These are phyloP conservation scores for Kwoniella europaea DNA, from an alignment of 768 basidiomycete species.

Conservation along the genomic window DNA sequence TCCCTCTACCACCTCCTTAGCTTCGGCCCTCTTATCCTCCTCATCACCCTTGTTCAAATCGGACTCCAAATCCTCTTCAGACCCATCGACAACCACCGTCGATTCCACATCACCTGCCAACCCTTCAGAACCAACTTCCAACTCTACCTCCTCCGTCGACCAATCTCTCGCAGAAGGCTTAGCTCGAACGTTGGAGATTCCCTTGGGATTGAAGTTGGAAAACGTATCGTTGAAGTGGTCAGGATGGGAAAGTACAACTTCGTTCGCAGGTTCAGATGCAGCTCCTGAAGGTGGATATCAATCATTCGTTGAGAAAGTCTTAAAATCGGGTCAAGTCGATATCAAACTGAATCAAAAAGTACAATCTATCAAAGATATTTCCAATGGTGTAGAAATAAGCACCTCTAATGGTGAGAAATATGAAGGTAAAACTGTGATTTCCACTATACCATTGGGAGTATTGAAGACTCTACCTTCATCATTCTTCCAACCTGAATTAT, in stretches of 20 bases:
- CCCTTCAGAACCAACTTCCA: slow-evolving; percentile 24
- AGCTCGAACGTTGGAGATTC: slow-evolving; percentile 52
- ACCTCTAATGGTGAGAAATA: slow-evolving; percentile 12
- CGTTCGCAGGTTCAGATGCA: slow-evolving; percentile 54
- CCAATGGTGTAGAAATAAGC: slow-evolving; percentile 20
- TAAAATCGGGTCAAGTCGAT: slow-evolving; percentile 37
- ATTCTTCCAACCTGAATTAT: slow-evolving; percentile 45
- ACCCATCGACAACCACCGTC: slow-evolving; percentile 31
- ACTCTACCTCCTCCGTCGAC: slow-evolving; percentile 10
- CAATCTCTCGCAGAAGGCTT: slow-evolving; percentile 35
- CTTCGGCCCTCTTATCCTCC: slow-evolving; percentile 42
- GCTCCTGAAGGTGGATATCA: slow-evolving; percentile 56
- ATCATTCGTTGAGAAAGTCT: slow-evolving; percentile 42
- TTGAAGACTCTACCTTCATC: slow-evolving; percentile 35
- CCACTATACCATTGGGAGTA: slow-evolving; percentile 53
- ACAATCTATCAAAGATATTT: slow-evolving; percentile 19
- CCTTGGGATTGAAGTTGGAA: slow-evolving; percentile 53
- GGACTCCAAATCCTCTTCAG: slow-evolving; percentile 18
- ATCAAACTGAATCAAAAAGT: slow-evolving; percentile 36
- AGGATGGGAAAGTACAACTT: slow-evolving; percentile 53
- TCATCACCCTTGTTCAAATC: slow-evolving; percentile 43
- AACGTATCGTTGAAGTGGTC: slow-evolving; percentile 50
- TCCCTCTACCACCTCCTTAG: slow-evolving; percentile 41
- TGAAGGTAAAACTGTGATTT: slow-evolving; percentile 39
- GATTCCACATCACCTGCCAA: slow-evolving; percentile 44